phyloP scores from a whole-genome alignment of 371 early-diverging fungal species.

The Syncephalastrum racemosum region DNA sequence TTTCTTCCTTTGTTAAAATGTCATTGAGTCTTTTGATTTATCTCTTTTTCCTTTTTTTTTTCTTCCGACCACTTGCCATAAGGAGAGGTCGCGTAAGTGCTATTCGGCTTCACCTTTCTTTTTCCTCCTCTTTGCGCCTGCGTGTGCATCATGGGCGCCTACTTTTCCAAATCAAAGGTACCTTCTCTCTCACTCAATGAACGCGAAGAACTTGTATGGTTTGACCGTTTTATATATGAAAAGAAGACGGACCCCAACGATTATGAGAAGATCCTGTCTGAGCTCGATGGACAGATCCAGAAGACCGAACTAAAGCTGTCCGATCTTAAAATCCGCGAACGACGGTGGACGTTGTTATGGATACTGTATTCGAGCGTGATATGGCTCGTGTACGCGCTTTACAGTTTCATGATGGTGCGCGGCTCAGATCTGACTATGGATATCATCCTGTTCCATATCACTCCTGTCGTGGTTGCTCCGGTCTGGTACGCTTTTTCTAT shows the following conservation, averaged over 20 bases:
- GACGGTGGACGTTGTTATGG: slow-evolving; percentile 65
- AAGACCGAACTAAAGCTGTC: slow-evolving; percentile 64
- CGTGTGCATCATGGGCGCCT: too few relatives aligned
- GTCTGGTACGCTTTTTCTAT: slow-evolving; percentile 37
- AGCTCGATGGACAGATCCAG: slow-evolving; percentile 74
- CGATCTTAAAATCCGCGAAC: slow-evolving; percentile 60
- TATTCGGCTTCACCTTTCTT: too few relatives aligned
- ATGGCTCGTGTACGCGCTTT: slow-evolving; percentile 64
- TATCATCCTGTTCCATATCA: neutral
- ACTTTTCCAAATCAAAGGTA: too few relatives aligned
- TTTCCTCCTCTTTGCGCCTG: too few relatives aligned
- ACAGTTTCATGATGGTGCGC: slow-evolving; percentile 27
- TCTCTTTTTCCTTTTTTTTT: too few relatives aligned
- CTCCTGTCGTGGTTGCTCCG: slow-evolving; percentile 51
- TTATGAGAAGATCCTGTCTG: slow-evolving; percentile 79
- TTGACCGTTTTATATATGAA: too few relatives aligned
- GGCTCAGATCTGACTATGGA: slow-evolving; percentile 6
- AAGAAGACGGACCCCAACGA: slow-evolving; percentile 42
- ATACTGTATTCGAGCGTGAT: slow-evolving; percentile 65
- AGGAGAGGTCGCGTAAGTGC: too few relatives aligned
- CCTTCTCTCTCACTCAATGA: too few relatives aligned
- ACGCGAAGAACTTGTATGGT: too few relatives aligned
- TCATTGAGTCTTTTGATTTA: too few relatives aligned
- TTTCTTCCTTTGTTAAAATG: too few relatives aligned
- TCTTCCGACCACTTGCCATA: too few relatives aligned